These are phyloP conservation scores for Ganoderma boninense DNA, from an alignment of 1,284 basidiomycete genomes.

Conservation along the genomic window DNA sequence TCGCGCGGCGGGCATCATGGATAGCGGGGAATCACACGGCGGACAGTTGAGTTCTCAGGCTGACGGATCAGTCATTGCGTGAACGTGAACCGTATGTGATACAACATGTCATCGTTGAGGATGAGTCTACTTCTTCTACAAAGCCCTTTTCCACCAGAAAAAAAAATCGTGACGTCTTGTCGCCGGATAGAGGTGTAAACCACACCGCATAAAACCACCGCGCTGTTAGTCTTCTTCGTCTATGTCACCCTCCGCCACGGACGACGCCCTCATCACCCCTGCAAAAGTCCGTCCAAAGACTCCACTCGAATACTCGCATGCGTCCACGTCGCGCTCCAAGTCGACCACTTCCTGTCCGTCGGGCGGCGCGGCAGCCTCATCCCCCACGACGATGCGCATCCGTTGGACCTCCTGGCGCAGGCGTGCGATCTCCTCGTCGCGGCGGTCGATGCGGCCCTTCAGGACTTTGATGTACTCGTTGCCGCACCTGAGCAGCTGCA, in stretches of 20 bases:
- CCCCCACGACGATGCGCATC: conserved; percentile 52
- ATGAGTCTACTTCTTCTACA: conserved; percentile 13
- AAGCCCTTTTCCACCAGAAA: not conserved
- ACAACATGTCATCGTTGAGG: conserved; percentile 5
- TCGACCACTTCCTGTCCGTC: conserved; percentile 42
- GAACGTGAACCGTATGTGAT: not conserved
- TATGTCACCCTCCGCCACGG: conserved; percentile 40
- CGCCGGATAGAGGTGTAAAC: no score
- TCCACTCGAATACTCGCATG: conserved; percentile 37
- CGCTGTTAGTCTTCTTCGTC: conserved; percentile 38
- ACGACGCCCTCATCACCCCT: conserved; percentile 15
- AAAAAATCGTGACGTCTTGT: not conserved
- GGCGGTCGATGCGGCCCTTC: conserved; percentile 78
- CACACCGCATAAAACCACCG: not conserved
- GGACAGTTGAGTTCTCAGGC: not conserved
- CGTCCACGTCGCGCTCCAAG: conserved; percentile 44
- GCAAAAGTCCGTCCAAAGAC: conserved; percentile 31
- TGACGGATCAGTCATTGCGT: conserved; percentile 2
- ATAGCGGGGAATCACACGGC: not conserved
- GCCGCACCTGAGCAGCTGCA: conserved; percentile 83
- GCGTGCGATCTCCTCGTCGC: conserved; percentile 82
- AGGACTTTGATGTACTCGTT: conserved; percentile 69
- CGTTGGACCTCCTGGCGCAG: conserved; percentile 76
- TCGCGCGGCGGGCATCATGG: not conserved
- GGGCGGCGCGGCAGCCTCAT: conserved; percentile 32